phyloP scores from a whole-genome alignment of 805 yeast genomes.

The Ogataea thermomethanolica region DNA sequence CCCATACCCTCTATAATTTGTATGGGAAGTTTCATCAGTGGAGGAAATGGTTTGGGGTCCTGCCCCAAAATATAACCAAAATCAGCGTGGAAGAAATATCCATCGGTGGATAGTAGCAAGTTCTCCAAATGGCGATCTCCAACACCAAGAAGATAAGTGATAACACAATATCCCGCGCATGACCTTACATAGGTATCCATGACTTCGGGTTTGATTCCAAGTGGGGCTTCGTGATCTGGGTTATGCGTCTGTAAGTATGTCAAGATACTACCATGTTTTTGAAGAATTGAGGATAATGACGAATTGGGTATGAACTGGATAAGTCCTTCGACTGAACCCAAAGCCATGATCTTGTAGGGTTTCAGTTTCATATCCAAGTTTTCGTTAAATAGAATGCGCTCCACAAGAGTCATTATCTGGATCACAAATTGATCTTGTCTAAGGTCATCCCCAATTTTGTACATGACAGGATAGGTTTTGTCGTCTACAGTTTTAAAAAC shows the following conservation, averaged over 20 bases:
- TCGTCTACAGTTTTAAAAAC: conserved; percentile 61
- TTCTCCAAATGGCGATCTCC: conserved; percentile 98
- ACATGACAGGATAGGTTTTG: conserved; percentile 72
- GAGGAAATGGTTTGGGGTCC: conserved; percentile 98
- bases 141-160: conserved; percentile 90
- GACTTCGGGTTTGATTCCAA: conserved; percentile 55
- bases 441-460: conserved; percentile 92
- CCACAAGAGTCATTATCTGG: conserved; percentile 89
- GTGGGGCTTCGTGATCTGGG: conserved; percentile 45
- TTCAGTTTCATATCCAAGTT: conserved; percentile 83
- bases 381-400: conserved; percentile 79
- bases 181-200: conserved; percentile 95
- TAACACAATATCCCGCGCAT: conserved; percentile 97
- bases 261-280: conserved; percentile 69
- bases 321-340: conserved; percentile 87
- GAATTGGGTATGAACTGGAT: conserved; percentile 93
- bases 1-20: conserved; percentile 99
- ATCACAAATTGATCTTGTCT: conserved; percentile 97
- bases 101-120: conserved; percentile 68
- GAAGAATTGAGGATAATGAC: conserved; percentile 76
- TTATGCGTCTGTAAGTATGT: conserved; percentile 66
- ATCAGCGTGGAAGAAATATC: conserved; percentile 95
- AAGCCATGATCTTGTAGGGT: conserved; percentile 87
- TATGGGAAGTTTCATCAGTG: conserved; percentile 94
- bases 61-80: conserved; percentile 95